Conservation (phyloP, 164 flowering plant genomes). For the Vitis cinerea region DNA sequence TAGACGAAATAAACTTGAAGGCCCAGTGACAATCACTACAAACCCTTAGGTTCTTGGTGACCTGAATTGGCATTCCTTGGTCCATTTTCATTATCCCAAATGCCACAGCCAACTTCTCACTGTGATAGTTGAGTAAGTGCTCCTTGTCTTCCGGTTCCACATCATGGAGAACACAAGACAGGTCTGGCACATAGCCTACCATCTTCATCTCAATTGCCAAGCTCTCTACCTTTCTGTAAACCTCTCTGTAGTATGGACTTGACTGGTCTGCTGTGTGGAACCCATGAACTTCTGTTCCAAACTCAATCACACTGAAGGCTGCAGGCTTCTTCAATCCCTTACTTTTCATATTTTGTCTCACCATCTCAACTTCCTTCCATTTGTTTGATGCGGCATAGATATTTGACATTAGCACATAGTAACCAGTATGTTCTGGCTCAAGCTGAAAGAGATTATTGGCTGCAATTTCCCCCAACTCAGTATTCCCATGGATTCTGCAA, state of each 20-base stretch:
- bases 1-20: slow-evolving; percentile 32
- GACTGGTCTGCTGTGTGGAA: slow-evolving; percentile 39
- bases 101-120: slow-evolving; percentile 48
- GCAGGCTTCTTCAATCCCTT: slow-evolving; percentile 43
- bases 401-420: slow-evolving; percentile 48
- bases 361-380: slow-evolving; percentile 41
- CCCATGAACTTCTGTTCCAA: slow-evolving; percentile 39
- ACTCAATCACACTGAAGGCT: slow-evolving; percentile 42
- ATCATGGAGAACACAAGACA: slow-evolving; percentile 38
- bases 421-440: slow-evolving; percentile 42
- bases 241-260: slow-evolving; percentile 26
- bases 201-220: slow-evolving; percentile 38
- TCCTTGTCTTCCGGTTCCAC: slow-evolving; percentile 49
- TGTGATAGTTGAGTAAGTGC: slow-evolving; percentile 29
- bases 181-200: slow-evolving; percentile 41
- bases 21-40: slow-evolving; percentile 46
- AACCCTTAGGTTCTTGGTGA: slow-evolving; percentile 43
- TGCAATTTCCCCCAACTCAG: slow-evolving; percentile 35
- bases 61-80: slow-evolving; percentile 21
- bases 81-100: slow-evolving; percentile 38
- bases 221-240: slow-evolving; percentile 26
- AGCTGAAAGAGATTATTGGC: slow-evolving; percentile 38
- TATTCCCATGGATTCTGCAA: slow-evolving; percentile 45
- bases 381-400: slow-evolving; percentile 40
- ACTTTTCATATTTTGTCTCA: slow-evolving; percentile 33